Conservation (phyloP, 208 protist genomes). For the Spongospora subterranea region DNA sequence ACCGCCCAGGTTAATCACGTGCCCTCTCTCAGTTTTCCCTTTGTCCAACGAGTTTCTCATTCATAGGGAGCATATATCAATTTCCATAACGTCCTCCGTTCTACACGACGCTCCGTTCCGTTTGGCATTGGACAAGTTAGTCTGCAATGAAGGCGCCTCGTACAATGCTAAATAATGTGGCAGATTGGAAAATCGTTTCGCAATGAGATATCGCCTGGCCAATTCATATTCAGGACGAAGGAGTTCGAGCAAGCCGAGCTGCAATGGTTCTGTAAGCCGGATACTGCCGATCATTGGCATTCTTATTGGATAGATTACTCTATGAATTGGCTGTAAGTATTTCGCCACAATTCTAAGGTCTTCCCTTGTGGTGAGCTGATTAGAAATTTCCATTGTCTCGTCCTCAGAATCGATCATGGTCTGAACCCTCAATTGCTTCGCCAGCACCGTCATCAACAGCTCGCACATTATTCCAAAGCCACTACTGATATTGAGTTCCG, state of each 20-base stretch:
- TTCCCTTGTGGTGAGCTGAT: not conserved
- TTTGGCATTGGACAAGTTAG: slow-evolving; percentile 30
- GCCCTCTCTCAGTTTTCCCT: not conserved
- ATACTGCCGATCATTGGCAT: not conserved
- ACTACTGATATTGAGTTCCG: not conserved
- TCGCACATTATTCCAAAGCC: slow-evolving; percentile 36
- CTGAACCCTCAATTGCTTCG: not conserved
- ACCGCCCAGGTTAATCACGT: not conserved
- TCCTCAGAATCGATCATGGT: not conserved
- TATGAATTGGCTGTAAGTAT: slow-evolving; percentile 1
- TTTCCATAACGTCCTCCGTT: not conserved
- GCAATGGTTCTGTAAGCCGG: slow-evolving; percentile 44
- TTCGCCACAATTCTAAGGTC: too few relatives aligned
- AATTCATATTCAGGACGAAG: not conserved
- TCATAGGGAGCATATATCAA: not conserved
- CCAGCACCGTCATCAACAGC: not conserved
- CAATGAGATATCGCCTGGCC: slow-evolving; percentile 28
- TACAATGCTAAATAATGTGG: not conserved
- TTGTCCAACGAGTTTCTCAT: not conserved
- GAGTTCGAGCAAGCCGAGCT: slow-evolving; percentile 49
- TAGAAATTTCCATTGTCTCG: not conserved
- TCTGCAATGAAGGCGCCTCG: not conserved
- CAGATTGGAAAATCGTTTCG: slow-evolving; percentile 42
- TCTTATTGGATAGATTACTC: not conserved
- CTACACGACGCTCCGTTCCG: not conserved